These are phyloP conservation scores for Solanum chacoense DNA, from an alignment of 305 asterid genomes.

Conservation along the genomic window DNA sequence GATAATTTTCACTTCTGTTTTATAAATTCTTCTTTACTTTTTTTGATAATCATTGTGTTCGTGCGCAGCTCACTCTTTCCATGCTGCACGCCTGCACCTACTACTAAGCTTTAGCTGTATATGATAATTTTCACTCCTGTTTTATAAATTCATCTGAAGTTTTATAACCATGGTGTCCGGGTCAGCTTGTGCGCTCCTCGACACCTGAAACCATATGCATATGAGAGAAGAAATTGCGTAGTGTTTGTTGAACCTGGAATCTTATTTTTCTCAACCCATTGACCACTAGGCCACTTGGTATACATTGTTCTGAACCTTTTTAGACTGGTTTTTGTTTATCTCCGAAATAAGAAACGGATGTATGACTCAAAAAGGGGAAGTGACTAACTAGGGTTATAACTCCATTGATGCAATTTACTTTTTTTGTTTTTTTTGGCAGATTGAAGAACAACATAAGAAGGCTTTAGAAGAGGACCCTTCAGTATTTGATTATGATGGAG, in stretches of 20 bases:
- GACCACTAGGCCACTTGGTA: background rate
- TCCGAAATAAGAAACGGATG: background rate
- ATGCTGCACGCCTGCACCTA: background rate
- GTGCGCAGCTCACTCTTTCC: background rate
- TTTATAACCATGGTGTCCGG: background rate
- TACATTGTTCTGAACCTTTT: background rate
- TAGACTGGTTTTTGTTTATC: background rate
- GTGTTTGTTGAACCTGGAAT: background rate
- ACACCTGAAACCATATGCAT: background rate
- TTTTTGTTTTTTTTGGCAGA: slow-evolving; percentile 16
- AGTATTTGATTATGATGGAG: slow-evolving; percentile 88
- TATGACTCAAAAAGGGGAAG: background rate
- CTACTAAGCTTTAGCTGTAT: background rate
- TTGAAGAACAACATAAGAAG: slow-evolving; percentile 86
- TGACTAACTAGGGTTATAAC: background rate
- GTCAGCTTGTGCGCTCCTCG: background rate
- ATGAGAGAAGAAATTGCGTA: background rate
- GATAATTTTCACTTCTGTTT: too few species aligned
- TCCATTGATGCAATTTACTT: background rate
- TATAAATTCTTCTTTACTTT: too few species aligned
- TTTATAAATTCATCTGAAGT: too few species aligned
- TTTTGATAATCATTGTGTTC: background rate
- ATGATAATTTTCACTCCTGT: too few species aligned
- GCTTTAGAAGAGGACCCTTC: slow-evolving; percentile 86
- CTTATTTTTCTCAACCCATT: background rate